Conservation (phyloP, 2,329 filamentous ascomycete genomes). For the Fusarium drepaniforme region DNA sequence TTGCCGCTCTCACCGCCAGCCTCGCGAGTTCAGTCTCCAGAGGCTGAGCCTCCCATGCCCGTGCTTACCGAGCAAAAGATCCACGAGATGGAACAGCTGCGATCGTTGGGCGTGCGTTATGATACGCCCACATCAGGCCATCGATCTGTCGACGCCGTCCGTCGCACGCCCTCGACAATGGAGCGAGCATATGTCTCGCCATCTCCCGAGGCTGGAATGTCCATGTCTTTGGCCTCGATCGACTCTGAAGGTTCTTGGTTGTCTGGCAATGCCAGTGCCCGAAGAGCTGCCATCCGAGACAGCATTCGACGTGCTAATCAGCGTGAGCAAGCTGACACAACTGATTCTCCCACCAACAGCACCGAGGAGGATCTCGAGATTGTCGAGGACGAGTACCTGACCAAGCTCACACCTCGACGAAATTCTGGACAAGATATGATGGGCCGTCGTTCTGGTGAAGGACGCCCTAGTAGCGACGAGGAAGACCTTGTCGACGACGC, state of each 20-base stretch:
- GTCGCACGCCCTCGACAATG: constrained; percentile 35
- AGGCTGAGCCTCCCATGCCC: constrained; percentile 63
- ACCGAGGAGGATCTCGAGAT: constrained; percentile 74
- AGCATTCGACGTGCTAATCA: constrained; percentile 51
- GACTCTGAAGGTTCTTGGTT: constrained; percentile 98
- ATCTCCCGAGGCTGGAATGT: constrained; percentile 74
- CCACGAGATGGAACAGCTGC: constrained; percentile 41
- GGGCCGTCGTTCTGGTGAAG: constrained; percentile 62
- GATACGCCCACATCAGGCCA: constrained; percentile 61
- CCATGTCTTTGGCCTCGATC: constrained; percentile 91
- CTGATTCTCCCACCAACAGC: constrained; percentile 53
- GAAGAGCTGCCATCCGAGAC: constrained; percentile 60
- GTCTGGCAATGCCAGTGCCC: constrained; percentile 75
- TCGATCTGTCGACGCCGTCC: constrained; percentile 50
- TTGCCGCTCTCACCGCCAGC: constrained; percentile 87
- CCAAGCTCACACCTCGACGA: constrained; percentile 54
- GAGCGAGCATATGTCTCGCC: constrained; percentile 43
- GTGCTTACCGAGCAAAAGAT: constrained; percentile 45
- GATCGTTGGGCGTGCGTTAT: constrained; percentile 50
- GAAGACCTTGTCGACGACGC: constrained; percentile 60
- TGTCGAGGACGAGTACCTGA: constrained; percentile 80
- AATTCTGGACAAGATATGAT: constrained; percentile 42
- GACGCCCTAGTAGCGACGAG: constrained; percentile 70
- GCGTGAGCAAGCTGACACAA: constrained; percentile 47
- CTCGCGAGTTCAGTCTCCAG: constrained; percentile 83